Conservation (phyloP, 768 basidiomycete genomes). For the Trametes cingulata region DNA sequence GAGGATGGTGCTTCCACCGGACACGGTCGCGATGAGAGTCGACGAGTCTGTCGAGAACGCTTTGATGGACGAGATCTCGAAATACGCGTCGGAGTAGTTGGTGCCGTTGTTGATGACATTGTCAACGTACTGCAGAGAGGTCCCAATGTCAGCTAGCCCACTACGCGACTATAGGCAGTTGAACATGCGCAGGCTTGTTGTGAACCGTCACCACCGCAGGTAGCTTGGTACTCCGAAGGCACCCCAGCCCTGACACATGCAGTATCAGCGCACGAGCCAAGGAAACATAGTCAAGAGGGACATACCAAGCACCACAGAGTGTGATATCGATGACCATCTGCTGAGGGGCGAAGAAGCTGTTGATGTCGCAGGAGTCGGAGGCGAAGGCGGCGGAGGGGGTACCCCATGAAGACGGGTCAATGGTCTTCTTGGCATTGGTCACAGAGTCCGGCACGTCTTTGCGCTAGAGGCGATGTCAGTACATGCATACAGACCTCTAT, state of each 20-base stretch:
- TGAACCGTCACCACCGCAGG: conserved; percentile 40
- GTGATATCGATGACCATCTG: conserved; percentile 57
- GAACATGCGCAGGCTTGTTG: conserved; percentile 32
- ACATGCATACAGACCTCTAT: neutral
- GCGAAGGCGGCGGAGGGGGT: conserved; percentile 45
- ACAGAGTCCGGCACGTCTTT: conserved; percentile 40
- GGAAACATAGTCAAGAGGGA: neutral
- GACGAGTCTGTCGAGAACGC: conserved; percentile 39
- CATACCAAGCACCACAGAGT: conserved; percentile 53
- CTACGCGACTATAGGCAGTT: neutral
- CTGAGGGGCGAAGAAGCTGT: conserved; percentile 47
- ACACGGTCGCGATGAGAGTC: conserved; percentile 4
- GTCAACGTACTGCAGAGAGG: conserved; percentile 39
- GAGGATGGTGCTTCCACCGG: conserved; percentile 8
- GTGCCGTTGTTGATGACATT: conserved; percentile 50
- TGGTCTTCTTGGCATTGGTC: conserved; percentile 32
- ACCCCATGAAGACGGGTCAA: conserved; percentile 46
- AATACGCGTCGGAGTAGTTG: conserved; percentile 53
- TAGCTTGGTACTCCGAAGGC: conserved; percentile 42
- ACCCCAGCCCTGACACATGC: conserved; percentile 50
- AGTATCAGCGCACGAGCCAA: neutral
- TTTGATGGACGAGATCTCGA: conserved; percentile 61
- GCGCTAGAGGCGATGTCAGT: conserved; percentile 33
- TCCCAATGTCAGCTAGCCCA: neutral
- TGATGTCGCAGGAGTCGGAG: conserved; percentile 43